Percentiles rank a stretch among this genome's conserved stretches.
These are phyloP conservation scores for Coprinellus micaceus DNA, from an alignment of 768 basidiomycete genomes.

Conservation along the genomic window DNA sequence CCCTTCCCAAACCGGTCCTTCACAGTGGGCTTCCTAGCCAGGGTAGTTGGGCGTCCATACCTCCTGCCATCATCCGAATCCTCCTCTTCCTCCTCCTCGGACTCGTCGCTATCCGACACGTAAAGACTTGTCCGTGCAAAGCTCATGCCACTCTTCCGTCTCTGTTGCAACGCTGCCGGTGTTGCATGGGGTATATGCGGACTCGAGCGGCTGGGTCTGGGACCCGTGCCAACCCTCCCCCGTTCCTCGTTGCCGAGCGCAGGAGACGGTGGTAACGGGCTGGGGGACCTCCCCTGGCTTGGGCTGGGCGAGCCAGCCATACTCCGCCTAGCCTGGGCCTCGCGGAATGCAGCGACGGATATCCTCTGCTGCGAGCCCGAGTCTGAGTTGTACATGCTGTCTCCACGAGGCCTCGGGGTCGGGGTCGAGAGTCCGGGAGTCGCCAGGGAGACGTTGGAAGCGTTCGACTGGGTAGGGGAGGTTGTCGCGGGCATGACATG, in stretches of 20 bases:
- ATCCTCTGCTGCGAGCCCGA: slow-evolving; percentile 65
- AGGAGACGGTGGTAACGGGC: slow-evolving; percentile 23
- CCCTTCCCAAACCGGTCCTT: slow-evolving; percentile 16
- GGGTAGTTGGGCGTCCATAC: background rate
- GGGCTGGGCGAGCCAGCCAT: slow-evolving; percentile 58
- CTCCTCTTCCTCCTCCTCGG: slow-evolving; percentile 7
- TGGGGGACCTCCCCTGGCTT: slow-evolving; percentile 39
- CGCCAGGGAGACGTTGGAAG: slow-evolving; percentile 28
- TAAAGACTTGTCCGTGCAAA: slow-evolving; percentile 6
- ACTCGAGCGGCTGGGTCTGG: slow-evolving; percentile 22
- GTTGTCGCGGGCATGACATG: slow-evolving; percentile 51
- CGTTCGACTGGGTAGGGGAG: slow-evolving; percentile 24
- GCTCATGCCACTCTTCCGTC: slow-evolving; percentile 3
- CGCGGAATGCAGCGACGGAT: slow-evolving; percentile 77
- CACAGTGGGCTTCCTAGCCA: background rate
- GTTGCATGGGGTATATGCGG: slow-evolving; percentile 14
- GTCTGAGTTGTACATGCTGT: slow-evolving; percentile 54
- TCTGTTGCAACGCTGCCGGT: background rate
- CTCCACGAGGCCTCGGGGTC: slow-evolving; percentile 51
- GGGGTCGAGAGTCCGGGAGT: too few species aligned
- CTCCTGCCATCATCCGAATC: slow-evolving; percentile 22
- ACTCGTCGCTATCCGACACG: slow-evolving; percentile 26
- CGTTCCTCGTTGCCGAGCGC: slow-evolving; percentile 19
- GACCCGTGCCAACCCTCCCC: slow-evolving; percentile 18
- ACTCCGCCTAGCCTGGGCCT: slow-evolving; percentile 68